These are phyloP conservation scores for Athelia sp. DNA, from an alignment of 1,284 basidiomycete genomes.

Conservation along the genomic window DNA sequence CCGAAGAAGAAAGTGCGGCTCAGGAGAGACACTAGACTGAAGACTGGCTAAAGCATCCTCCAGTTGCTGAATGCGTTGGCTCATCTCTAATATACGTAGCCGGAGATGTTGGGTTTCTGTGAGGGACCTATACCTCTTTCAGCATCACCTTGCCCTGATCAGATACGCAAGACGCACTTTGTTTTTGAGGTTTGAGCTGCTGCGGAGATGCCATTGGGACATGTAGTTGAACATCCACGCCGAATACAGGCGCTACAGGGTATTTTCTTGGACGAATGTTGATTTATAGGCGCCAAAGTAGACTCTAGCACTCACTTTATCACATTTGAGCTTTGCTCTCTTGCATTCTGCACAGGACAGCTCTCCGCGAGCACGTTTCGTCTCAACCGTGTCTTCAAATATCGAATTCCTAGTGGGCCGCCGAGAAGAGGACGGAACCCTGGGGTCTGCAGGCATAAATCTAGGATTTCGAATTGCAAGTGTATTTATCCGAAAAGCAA, in stretches of 20 bases:
- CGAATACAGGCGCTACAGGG: constrained; percentile 38
- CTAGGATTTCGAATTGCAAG: constrained; percentile 24
- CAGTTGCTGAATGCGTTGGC: constrained; percentile 64
- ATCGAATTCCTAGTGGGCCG: too few species aligned
- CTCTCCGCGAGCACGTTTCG: too few species aligned
- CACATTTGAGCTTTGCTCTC: constrained; percentile 60
- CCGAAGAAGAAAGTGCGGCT: constrained; percentile 58
- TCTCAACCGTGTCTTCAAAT: too few species aligned
- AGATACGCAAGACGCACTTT: constrained; percentile 26
- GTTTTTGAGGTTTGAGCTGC: constrained; percentile 63
- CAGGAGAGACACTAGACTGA: constrained; percentile 53
- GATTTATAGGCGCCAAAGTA: constrained; percentile 25
- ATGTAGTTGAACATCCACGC: constrained; percentile 43
- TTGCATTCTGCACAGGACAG: constrained; percentile 48
- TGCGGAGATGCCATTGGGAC: constrained; percentile 51
- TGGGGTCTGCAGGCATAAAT: constrained; percentile 5
- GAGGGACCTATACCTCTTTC: constrained; percentile 42
- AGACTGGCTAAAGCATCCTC: constrained; percentile 65
- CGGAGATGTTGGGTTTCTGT: constrained; percentile 69
- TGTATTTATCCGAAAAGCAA: too few species aligned
- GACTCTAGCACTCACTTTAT: constrained; percentile 30
- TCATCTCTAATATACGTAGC: constrained; percentile 66
- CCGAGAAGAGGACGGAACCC: too few species aligned
- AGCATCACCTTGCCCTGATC: background rate
- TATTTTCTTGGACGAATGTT: constrained; percentile 23